Evolutionary conservation across 1,284 basidiomycete species (phyloP), one percentile per base, ranked within the genome.

Genomic region (Inonotus hispidus): DNA sequence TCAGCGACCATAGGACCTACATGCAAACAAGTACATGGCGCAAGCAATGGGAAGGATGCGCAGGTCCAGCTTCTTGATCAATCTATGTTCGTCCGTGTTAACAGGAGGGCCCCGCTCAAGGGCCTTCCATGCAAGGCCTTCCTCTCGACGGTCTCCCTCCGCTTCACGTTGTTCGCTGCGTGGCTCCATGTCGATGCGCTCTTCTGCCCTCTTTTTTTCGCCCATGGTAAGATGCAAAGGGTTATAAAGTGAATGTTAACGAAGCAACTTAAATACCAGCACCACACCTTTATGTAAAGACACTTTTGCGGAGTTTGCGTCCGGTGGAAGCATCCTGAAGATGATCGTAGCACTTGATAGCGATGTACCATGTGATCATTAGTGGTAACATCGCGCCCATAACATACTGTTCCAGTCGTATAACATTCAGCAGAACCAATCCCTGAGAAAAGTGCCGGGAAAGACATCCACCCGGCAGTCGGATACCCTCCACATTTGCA

Each of bases 21-120:
- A 91, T 23, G 88, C 87, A 70, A 87, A 89, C 35, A 91, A 76
- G 66, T 91, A 91, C 38, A 90, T 77, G 23, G 88, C 68, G 66
- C 87, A 90, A 1, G 82, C 76, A 58, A 90, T 82, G 43, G 87
- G 88, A 58, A 91, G 73, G 54, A 91, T 88, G 21, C 87, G 77
- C 61, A 66, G 61, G 68, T 91, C 88, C 56, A 90, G 74, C 69
- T 86, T 89, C 66, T 81, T 77, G 35, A 91, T 76, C 2, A 91
- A 76, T 43, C 69, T 74, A 63, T 71, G 76, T 71, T 91, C 89
- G 61, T 82, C 81, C 4, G 14, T 3, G 14, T 3, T 21, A 13
- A 43, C 13, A 14, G 41, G 19, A 14, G 19, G 19, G 19, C 4
- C 16, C 41, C 19, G 4, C 16, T 43, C 41, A 43, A 43, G 41